A percentile compares a stretch with the other conserved stretches of the same genome.
phyloP scores from a whole-genome alignment of 1,284 basidiomycete genomes.

The Termitomyces sp. region DNA sequence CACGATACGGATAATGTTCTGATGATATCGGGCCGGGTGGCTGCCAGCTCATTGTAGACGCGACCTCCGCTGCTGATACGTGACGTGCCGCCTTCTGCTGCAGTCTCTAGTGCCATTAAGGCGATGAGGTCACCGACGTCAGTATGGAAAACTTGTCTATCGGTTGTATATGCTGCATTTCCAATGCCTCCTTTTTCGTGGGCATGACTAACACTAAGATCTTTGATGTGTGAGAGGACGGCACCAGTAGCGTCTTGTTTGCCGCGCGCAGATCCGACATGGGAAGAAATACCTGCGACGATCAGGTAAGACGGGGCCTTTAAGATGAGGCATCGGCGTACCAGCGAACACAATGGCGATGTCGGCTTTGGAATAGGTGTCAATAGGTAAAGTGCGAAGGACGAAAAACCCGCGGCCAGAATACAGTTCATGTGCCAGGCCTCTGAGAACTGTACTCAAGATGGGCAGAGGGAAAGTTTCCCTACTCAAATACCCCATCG shows the following conservation, averaged over 20 bases:
- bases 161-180: conserved; percentile 37
- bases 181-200: conserved; percentile 21
- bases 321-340: conserved; percentile 40
- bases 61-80: too few species aligned
- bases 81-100: too few species aligned
- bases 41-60: too few species aligned
- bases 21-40: too few species aligned
- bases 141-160: conserved; percentile 34
- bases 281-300: conserved; percentile 31
- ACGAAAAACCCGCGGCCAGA: conserved; percentile 39
- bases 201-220: conserved; percentile 36
- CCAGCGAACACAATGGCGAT: conserved; percentile 30
- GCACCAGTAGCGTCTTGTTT: conserved; percentile 23
- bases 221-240: conserved; percentile 44
- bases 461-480: conserved; percentile 33
- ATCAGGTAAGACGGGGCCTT: conserved; percentile 35
- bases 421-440: conserved; percentile 30
- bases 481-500: conserved; percentile 27
- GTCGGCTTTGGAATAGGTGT: conserved; percentile 26
- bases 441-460: conserved; percentile 26
- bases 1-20: too few species aligned
- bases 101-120: too few species aligned
- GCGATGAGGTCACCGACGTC: conserved; percentile 43
- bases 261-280: background rate
- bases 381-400: conserved; percentile 33